Percentiles rank a stretch among this genome's conserved stretches.
These are phyloP conservation scores for Xanthoconium separans DNA, from an alignment of 1,284 basidiomycete genomes.

Conservation along the genomic window DNA sequence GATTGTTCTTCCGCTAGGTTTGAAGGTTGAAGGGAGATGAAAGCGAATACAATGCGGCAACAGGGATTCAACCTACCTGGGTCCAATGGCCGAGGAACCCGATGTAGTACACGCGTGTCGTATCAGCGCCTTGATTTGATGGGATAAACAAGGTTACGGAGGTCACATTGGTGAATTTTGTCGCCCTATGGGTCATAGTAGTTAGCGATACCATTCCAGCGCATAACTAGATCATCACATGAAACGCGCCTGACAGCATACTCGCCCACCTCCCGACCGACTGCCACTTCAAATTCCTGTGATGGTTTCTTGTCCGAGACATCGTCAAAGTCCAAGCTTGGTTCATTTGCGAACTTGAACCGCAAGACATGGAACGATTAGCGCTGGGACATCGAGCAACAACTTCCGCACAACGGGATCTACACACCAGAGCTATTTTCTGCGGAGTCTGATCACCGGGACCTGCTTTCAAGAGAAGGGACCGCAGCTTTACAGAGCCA, in stretches of 20 bases:
- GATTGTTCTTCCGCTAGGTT: constrained; percentile 60
- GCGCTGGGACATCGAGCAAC: not conserved
- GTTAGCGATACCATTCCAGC: not conserved
- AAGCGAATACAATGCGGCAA: not conserved
- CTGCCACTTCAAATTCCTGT: constrained; percentile 67
- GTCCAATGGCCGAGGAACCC: constrained; percentile 80
- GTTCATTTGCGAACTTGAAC: constrained; percentile 65
- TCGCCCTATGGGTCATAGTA: constrained; percentile 47
- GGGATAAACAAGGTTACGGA: constrained; percentile 76
- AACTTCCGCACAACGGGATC: not conserved
- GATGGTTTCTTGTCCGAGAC: constrained; percentile 56
- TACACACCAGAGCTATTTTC: constrained; percentile 61
- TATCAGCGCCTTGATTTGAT: constrained; percentile 69
- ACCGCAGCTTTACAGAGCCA: constrained; percentile 72
- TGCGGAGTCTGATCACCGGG: constrained; percentile 69
- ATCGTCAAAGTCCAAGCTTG: constrained; percentile 74
- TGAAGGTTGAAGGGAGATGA: constrained; percentile 1
- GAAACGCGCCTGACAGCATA: constrained; percentile 62
- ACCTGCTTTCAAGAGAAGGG: constrained; percentile 72
- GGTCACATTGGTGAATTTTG: constrained; percentile 75
- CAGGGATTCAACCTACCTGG: constrained; percentile 50
- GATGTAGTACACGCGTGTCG: constrained; percentile 67
- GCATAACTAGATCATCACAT: not conserved
- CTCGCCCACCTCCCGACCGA: constrained; percentile 72
- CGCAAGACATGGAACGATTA: not conserved